Conservation (phyloP, 2,329 filamentous ascomycete genomes). For the Penicillium sp. region DNA sequence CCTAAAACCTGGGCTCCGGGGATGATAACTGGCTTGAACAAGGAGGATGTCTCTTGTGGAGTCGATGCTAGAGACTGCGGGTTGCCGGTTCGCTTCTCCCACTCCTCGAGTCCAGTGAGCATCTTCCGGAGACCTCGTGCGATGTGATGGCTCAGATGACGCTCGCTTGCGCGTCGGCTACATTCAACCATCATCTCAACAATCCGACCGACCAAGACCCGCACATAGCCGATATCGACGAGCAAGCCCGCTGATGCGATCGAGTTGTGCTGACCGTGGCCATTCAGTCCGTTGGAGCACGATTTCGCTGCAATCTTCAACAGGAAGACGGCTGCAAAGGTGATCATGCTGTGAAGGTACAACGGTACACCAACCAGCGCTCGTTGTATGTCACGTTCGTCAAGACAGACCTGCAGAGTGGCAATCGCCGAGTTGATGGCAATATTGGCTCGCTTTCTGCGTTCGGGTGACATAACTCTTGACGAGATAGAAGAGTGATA, state of each 20-base stretch:
- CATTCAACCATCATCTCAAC: conserved; percentile 39
- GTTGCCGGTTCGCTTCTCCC: conserved; percentile 33
- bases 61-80: conserved; percentile 22
- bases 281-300: conserved; percentile 31
- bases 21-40: conserved; percentile 37
- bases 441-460: conserved; percentile 43
- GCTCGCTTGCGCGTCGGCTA: conserved; percentile 38
- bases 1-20: conserved; percentile 37
- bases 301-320: conserved; percentile 43
- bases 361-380: conserved; percentile 43
- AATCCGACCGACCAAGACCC: conserved; percentile 32
- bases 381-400: conserved; percentile 43
- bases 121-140: conserved; percentile 39
- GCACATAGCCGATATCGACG: conserved; percentile 36
- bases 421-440: conserved; percentile 43
- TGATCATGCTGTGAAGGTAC: conserved; percentile 48
- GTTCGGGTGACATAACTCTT: conserved; percentile 42
- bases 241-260: conserved; percentile 35
- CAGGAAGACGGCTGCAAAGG: conserved; percentile 46
- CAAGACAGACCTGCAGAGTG: conserved; percentile 41
- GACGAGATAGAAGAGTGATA: conserved; percentile 39
- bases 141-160: conserved; percentile 41
- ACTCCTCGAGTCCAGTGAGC: conserved; percentile 39
- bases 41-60: conserved; percentile 26
- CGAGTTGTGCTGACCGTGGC: conserved; percentile 35